These are phyloP conservation scores for Phytophthora agathidicida DNA, from an alignment of 352 stramenopile genomes.

Conservation along the genomic window DNA sequence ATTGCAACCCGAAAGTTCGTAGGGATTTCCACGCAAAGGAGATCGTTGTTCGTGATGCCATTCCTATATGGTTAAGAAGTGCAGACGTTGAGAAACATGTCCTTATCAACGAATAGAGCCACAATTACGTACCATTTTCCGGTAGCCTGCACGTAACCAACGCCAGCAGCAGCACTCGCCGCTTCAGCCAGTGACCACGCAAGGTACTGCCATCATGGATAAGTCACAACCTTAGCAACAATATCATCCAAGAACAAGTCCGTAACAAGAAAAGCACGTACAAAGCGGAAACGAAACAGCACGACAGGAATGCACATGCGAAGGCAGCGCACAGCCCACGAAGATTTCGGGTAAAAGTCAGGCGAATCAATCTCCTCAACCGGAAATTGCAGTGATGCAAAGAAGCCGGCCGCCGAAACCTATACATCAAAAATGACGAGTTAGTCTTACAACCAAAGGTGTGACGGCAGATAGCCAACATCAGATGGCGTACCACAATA, in stretches of 20 bases:
- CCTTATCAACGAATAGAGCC: not conserved
- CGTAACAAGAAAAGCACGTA: conserved; percentile 37
- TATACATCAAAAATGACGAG: conserved; percentile 14
- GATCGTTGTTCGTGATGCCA: conserved; percentile 88
- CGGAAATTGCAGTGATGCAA: conserved; percentile 76
- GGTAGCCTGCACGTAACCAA: conserved; percentile 79
- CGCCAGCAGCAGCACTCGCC: conserved; percentile 72
- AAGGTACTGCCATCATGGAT: conserved; percentile 63
- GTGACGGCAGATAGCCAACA: not conserved
- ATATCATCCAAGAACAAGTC: not conserved
- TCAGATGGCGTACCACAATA: conserved; percentile 59
- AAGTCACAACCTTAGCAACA: not conserved
- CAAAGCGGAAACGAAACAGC: conserved; percentile 86
- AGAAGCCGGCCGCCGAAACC: conserved; percentile 75
- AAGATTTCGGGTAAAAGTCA: conserved; percentile 66
- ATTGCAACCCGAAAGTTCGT: conserved; percentile 87
- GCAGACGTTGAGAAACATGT: not conserved
- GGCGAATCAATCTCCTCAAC: conserved; percentile 82
- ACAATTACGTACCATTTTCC: conserved; percentile 64
- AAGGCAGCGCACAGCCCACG: conserved; percentile 68
- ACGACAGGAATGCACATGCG: conserved; percentile 78
- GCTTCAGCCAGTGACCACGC: conserved; percentile 86
- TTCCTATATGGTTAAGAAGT: conserved; percentile 46
- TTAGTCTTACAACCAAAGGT: not conserved
- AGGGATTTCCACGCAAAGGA: conserved; percentile 86